Evolutionary conservation across 352 stramenopile genomes (phyloP), one percentile per base, ranked within the genome.

Genomic region (Globisporangium cystogenes): DNA sequence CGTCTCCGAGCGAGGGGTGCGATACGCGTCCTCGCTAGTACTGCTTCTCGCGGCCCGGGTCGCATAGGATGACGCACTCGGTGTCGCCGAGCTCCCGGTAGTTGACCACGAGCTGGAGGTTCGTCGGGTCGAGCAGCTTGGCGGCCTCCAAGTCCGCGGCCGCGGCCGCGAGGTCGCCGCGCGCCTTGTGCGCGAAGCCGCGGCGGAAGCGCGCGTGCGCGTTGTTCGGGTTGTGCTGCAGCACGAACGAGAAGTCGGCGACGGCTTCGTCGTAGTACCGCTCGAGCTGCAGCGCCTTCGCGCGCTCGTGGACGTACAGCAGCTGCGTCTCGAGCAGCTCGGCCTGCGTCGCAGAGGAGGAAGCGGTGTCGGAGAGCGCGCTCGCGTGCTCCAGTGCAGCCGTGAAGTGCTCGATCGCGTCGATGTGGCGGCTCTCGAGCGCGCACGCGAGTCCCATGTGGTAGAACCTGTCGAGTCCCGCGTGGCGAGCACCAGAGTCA

Each of bases 181-280:
- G 52, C 4, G 78, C 58, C 53, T 91, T 90, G 41, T 74, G 71
- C 14, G 76, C 72, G 59, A 93, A 92, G 12, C 67, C 84, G 11
- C 82, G 75, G n/a, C 85, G 74, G 51, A 95, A 93, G 48, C 89
- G 82, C 8, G 86, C 84, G 46, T 93, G 78, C 0, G 84, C 83
- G 44, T 95, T 95, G 54, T 74, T 76, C 27, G 86, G 82, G 44
- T 91, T 88, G 50, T 81, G 66, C 16, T 53, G 41, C 21, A 93
- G 67, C 12, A 95, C 84, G 10, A 73, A 68, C 20, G 59, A 78
- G 49, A 95, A 94, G 55, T 95, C 82, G 15, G 74, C 69, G 24
- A 91, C 64, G 8, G 77, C 76, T 60, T 90, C 81, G 5, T 82
- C 65, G 45, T 81, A 76, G 55, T 83, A 82, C 31, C 57, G 61